These are phyloP conservation scores for Annulohypoxylon maeteangense DNA, from an alignment of 495 filamentous ascomycete species.

Conservation along the genomic window DNA sequence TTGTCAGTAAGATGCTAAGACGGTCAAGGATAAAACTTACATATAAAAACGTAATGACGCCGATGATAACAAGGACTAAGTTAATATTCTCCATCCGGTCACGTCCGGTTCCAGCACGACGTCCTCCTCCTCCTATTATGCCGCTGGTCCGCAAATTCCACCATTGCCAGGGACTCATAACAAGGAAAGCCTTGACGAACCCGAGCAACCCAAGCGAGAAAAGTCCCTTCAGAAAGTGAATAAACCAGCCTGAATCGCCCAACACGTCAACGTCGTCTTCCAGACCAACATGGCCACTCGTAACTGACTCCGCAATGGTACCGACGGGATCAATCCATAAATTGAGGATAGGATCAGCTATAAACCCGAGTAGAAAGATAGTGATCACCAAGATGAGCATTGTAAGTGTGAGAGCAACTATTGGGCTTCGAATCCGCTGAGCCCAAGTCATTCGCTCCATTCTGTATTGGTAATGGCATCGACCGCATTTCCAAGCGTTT, in stretches of 20 bases:
- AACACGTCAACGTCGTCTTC: conserved; percentile 47
- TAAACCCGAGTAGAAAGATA: conserved; percentile 84
- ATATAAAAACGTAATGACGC: conserved; percentile 81
- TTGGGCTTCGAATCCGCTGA: conserved; percentile 74
- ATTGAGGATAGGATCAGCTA: conserved; percentile 93
- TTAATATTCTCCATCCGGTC: conserved; percentile 78
- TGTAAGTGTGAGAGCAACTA: conserved; percentile 73
- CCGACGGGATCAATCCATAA: conserved; percentile 81
- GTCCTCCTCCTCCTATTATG: conserved; percentile 53
- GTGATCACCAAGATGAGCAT: conserved; percentile 72
- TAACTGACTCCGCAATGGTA: conserved; percentile 53
- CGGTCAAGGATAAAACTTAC: conserved; percentile 62
- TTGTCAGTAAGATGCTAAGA: conserved; percentile 38
- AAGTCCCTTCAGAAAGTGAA: conserved; percentile 89
- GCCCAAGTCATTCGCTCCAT: conserved; percentile 82
- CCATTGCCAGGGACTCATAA: conserved; percentile 79
- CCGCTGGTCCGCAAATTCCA: conserved; percentile 69
- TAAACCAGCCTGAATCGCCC: conserved; percentile 69
- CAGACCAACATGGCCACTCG: conserved; percentile 48
- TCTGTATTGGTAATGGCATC: conserved; percentile 86
- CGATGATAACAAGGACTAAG: conserved; percentile 80
- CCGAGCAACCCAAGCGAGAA: conserved; percentile 86
- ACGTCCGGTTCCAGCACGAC: conserved; percentile 70
- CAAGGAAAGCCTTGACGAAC: conserved; percentile 81
- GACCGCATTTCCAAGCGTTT: conserved; percentile 84